A percentile compares a stretch with the other conserved stretches of the same genome.
Evolutionary conservation across 805 yeast genomes (phyloP).

Genomic region (Teunomyces barrocoloradensis): DNA sequence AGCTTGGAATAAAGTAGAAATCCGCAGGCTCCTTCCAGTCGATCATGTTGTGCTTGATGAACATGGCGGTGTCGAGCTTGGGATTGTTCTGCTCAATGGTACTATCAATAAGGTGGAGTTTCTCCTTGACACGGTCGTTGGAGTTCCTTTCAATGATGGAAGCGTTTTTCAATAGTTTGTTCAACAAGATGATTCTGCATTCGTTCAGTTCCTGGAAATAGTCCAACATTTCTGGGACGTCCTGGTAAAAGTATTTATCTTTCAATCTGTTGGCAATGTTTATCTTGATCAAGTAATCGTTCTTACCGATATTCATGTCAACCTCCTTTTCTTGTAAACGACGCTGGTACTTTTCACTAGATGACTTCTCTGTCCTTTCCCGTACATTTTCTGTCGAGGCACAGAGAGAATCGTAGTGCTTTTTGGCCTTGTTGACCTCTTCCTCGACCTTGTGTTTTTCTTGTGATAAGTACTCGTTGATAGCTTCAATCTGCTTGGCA

Average conservation of each 20-base stretch:
- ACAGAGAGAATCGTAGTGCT: constrained; percentile 78
- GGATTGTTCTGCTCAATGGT: constrained; percentile 72
- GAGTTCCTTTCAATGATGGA: constrained; percentile 54
- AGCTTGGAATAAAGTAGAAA: constrained; percentile 80
- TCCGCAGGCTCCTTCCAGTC: constrained; percentile 86
- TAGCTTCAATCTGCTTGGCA: constrained; percentile 52
- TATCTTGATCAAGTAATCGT: constrained; percentile 75
- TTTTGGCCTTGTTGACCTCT: constrained; percentile 63
- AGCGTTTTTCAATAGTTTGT: constrained; percentile 65
- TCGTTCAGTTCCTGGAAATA: constrained; percentile 82
- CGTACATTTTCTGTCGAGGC: constrained; percentile 77
- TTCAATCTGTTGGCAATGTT: constrained; percentile 85
- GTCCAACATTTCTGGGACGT: constrained; percentile 86
- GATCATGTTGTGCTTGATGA: constrained; percentile 75
- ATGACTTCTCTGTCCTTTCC: constrained; percentile 61
- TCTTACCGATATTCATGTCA: constrained; percentile 88
- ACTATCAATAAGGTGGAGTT: constrained; percentile 49
- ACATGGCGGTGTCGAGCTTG: constrained; percentile 81
- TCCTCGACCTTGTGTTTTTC: constrained; percentile 49
- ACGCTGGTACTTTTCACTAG: constrained; percentile 48
- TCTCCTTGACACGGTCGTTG: constrained; percentile 45
- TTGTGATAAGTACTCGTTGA: constrained; percentile 56
- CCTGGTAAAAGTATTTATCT: constrained; percentile 91
- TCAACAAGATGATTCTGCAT: constrained; percentile 66
- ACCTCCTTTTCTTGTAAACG: constrained; percentile 60